Base-by-base conservation (phyloP, 495 filamentous ascomycete species). In the Penicillium coffeae region DNA sequence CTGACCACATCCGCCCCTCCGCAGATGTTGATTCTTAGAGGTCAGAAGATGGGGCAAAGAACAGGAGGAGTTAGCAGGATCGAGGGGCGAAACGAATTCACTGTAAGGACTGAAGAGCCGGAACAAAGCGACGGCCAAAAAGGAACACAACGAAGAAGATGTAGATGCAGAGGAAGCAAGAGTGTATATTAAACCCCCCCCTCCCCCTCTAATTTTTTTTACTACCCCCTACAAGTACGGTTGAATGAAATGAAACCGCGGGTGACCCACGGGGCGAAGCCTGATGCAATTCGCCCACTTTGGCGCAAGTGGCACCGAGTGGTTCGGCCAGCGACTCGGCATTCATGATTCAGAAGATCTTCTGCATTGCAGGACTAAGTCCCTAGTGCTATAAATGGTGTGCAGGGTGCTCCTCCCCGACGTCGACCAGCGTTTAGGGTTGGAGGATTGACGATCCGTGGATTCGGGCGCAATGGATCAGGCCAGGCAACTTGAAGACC, bases 1-100 rank as follows among this genome's bases (percentile, higher is more conserved):
- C 55, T 56, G 61, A 58, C 66, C 52, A 62, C 69, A 70, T 72
- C 56, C 64, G 61, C 64, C 45, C 50, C 30, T 45, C 22, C 14
- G 46, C 35, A 12, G 36, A 16, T 21, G 45, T 43, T 36, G 22
- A 39, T 44, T 30, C 19, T 32, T 39, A 42, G 35, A 27, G 42
- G 21, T 21, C 25, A 27, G 16, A 32, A 16, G 25, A 51, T 45
- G 45, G 51, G 44, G 22, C 30, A 49, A 45, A 46, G 40, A 43
- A 47, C 42, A 15, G 16, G 21, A 21, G 43, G 51, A 35, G 43
- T 36, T 25, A 48, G 9, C 9, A 45, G 21, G 38, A 42, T 38
- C n/a, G 15, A 30, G 25, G 25, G 25, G 25, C 25, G 25, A 36
- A n/a, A 21, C 25, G 25, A 36, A n/a, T 12, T 33, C n/a, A 32